Base-by-base conservation (phyloP, 345 rosid species). In the Lagerstroemia speciosa region DNA sequence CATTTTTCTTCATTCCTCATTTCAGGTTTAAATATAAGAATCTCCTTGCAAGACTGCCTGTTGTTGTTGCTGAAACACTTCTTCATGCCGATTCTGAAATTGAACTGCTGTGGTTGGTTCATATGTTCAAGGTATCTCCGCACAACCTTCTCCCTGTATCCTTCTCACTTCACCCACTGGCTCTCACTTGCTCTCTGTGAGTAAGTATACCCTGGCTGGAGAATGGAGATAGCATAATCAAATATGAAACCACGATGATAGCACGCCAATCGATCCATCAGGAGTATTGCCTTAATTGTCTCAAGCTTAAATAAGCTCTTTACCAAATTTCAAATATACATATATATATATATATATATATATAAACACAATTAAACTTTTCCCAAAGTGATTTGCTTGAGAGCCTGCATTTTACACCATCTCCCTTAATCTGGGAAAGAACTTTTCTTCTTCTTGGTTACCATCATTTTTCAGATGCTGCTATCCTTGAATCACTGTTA, bases 31-130 rank as follows among this genome's bases (percentile, higher is more conserved):
- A 85, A 79, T 94, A 91, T 81, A 85, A 77, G 71, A 68, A 62
- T 53, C 78, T 84, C 60, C 99, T 91, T 68, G 74, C 86, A 71
- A 86, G 93, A 73, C 82, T 94, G 72, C 97, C 99, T n/a, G 71
- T 85, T 64, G 72, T 84, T 62, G 97, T 94, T 81, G 95, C 95
- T 67, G 89, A 89, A 80, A 88, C 96, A 58, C 91, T 94, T 82
- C 97, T 94, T 74, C 90, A 81, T 43, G 68, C 87, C n/a, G 93
- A 89, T 83, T 80, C 88, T 66, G 85, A 74, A 67, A 89, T 91
- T 48, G 96, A 94, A 71, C 83, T 94, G 76, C 82, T 94, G 52
- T 94, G 99, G 99, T 82, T 94, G 79, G 90, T 91, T 64, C 84
- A 78, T 65, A 91, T 85, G 96, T 88, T 91, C 83, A 94, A 94